A percentile compares a stretch with the other conserved stretches of the same genome.
phyloP scores from a whole-genome alignment of 2,329 filamentous ascomycete genomes.

The Dryadomyces sulphureus region DNA sequence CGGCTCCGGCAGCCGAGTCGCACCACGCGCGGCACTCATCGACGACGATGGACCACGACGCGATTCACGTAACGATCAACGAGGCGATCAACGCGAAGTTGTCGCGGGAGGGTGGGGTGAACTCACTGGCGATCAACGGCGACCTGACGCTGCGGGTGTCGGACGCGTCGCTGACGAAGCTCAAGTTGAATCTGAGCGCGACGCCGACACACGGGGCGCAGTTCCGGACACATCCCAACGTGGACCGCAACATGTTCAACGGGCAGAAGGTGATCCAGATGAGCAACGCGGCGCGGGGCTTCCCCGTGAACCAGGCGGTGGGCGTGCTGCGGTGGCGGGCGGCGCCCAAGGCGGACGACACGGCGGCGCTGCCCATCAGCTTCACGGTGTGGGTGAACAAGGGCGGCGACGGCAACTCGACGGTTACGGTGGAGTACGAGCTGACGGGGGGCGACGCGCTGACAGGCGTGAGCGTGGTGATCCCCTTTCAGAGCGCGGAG shows the following conservation, averaged over 20 bases:
- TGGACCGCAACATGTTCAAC: slow-evolving; percentile 79
- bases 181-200: slow-evolving; percentile 70
- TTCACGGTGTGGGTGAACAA: slow-evolving; percentile 98
- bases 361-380: slow-evolving; percentile 73
- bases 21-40: slow-evolving; percentile 31
- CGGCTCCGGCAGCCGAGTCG: slow-evolving; percentile 9
- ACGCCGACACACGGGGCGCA: slow-evolving; percentile 71
- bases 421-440: slow-evolving; percentile 91
- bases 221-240: slow-evolving; percentile 92
- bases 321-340: slow-evolving; percentile 89
- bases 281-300: slow-evolving; percentile 73
- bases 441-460: slow-evolving; percentile 66
- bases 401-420: slow-evolving; percentile 63
- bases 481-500: slow-evolving; percentile 75
- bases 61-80: slow-evolving; percentile 74
- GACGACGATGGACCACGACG: slow-evolving; percentile 61
- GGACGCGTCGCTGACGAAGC: slow-evolving; percentile 76
- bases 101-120: slow-evolving; percentile 74
- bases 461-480: slow-evolving; percentile 72
- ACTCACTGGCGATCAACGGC: slow-evolving; percentile 77
- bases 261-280: slow-evolving; percentile 75
- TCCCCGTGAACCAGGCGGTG: slow-evolving; percentile 88
- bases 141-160: slow-evolving; percentile 84
- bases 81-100: slow-evolving; percentile 86
- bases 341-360: slow-evolving; percentile 64